Conservation (phyloP, 306 rosid species). For the Citrullus colocynthis region DNA sequence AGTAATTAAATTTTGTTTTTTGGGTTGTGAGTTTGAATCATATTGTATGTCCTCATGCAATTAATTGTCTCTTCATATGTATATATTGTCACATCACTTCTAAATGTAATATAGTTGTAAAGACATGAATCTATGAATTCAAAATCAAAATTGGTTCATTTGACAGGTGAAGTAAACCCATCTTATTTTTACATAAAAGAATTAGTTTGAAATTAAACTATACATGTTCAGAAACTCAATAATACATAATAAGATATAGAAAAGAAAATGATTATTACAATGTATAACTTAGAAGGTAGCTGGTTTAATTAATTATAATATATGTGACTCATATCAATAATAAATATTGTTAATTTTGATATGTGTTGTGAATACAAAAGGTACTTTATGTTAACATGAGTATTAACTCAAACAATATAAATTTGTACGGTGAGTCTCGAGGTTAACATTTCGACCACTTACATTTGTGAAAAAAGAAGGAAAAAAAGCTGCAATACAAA, state of each 20-base stretch:
- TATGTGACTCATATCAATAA: neutral
- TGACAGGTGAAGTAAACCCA: neutral
- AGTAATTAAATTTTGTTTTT: neutral
- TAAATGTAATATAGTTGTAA: neutral
- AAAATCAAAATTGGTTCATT: neutral
- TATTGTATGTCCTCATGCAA: neutral
- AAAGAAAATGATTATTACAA: neutral
- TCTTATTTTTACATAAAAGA: neutral
- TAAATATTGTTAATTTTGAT: neutral
- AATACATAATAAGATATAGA: neutral
- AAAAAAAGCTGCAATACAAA: too few relatives aligned
- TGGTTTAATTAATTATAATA: neutral
- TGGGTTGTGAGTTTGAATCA: neutral
- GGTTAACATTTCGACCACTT: too few relatives aligned
- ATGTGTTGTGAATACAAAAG: too few relatives aligned
- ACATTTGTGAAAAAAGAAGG: too few relatives aligned
- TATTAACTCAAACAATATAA: too few relatives aligned
- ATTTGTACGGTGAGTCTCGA: too few relatives aligned
- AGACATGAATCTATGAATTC: neutral
- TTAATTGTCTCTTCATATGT: neutral
- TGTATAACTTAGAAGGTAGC: neutral
- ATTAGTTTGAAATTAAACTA: neutral
- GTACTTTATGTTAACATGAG: too few relatives aligned
- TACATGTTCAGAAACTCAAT: neutral
- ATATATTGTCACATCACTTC: neutral